Percentiles rank a stretch among this genome's conserved stretches.
phyloP scores from a whole-genome alignment of 2,329 filamentous ascomycete genomes.

The Aspergillus pseudoglaucus region DNA sequence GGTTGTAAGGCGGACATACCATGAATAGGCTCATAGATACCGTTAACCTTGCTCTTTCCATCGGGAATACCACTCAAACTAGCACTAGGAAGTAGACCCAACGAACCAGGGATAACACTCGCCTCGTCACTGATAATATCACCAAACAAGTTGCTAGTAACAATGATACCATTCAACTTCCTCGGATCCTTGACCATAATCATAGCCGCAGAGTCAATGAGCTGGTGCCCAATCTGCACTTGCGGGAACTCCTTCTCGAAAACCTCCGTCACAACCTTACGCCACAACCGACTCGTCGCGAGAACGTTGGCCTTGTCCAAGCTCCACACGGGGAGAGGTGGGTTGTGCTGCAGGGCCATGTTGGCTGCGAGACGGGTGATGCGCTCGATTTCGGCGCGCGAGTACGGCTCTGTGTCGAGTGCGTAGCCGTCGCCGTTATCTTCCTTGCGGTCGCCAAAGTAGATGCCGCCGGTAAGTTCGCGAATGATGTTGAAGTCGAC shows the following conservation, averaged over 20 bases:
- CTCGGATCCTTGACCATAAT: slow-evolving; percentile 92
- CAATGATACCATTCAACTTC: slow-evolving; percentile 79
- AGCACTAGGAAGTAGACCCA: slow-evolving; percentile 82
- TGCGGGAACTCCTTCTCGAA: slow-evolving; percentile 86
- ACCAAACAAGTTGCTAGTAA: slow-evolving; percentile 91
- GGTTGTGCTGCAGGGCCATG: slow-evolving; percentile 69
- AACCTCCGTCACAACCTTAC: slow-evolving; percentile 75
- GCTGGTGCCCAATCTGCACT: slow-evolving; percentile 74
- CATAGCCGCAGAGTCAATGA: slow-evolving; percentile 97
- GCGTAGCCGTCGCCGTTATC: slow-evolving; percentile 65
- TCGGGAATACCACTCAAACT: slow-evolving; percentile 82
- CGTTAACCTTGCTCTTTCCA: slow-evolving; percentile 76
- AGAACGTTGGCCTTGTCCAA: slow-evolving; percentile 97
- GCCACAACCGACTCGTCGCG: slow-evolving; percentile 82
- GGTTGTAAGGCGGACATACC: slow-evolving; percentile 47
- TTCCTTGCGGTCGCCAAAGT: slow-evolving; percentile 88
- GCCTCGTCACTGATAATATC: slow-evolving; percentile 96
- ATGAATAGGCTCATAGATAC: slow-evolving; percentile 97
- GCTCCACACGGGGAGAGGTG: slow-evolving; percentile 72
- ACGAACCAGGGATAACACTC: slow-evolving; percentile 83
- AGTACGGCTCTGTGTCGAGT: slow-evolving; percentile 82
- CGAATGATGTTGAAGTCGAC: slow-evolving; percentile 90
- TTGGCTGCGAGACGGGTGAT: slow-evolving; percentile 75
- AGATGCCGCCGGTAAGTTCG: slow-evolving; percentile 87
- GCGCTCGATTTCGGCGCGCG: slow-evolving; percentile 76